Percentiles rank a stretch among this genome's conserved stretches.
Conservation (phyloP, 257 asterid genomes). For the Penstemon davidsonii region DNA sequence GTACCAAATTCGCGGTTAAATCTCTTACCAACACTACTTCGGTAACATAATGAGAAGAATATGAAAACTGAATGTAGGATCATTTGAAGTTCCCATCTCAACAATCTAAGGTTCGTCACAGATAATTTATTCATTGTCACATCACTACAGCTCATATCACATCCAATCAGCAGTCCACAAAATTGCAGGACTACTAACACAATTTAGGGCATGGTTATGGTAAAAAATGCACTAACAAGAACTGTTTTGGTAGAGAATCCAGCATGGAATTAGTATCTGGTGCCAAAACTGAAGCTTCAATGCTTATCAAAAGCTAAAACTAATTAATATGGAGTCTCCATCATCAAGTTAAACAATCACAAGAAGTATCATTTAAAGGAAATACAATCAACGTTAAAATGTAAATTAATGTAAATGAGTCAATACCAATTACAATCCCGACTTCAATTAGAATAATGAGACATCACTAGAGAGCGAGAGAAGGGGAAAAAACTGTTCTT, state of each 20-base stretch:
- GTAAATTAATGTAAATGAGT: background rate
- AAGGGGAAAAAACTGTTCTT: conserved; percentile 6
- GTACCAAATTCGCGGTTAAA: conserved; percentile 14
- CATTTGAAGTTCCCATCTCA: conserved; percentile 16
- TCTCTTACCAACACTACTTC: background rate
- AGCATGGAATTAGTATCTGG: conserved; percentile 15
- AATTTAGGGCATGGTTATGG: conserved; percentile 1
- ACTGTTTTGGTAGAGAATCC: conserved; percentile 18
- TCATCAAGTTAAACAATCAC: conserved; percentile 26
- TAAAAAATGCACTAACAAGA: conserved; percentile 9
- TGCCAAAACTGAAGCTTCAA: background rate
- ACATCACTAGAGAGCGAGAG: conserved; percentile 10
- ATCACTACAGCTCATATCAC: conserved; percentile 14
- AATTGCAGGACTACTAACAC: conserved; percentile 8
- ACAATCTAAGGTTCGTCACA: conserved; percentile 7
- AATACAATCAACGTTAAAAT: conserved; percentile 16
- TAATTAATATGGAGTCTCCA: conserved; percentile 9
- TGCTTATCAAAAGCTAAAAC: conserved; percentile 8
- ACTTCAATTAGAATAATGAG: conserved; percentile 14
- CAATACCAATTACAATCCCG: conserved; percentile 22
- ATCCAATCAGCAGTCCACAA: conserved; percentile 17
- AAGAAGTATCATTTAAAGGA: conserved; percentile 20
- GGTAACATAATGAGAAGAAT: conserved; percentile 18
- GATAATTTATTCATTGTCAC: conserved; percentile 10
- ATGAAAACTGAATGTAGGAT: background rate